Percentiles rank a stretch among this genome's conserved stretches.
Evolutionary conservation across 306 rosid genomes (phyloP).

Genomic region (Cucurbita moschata): DNA sequence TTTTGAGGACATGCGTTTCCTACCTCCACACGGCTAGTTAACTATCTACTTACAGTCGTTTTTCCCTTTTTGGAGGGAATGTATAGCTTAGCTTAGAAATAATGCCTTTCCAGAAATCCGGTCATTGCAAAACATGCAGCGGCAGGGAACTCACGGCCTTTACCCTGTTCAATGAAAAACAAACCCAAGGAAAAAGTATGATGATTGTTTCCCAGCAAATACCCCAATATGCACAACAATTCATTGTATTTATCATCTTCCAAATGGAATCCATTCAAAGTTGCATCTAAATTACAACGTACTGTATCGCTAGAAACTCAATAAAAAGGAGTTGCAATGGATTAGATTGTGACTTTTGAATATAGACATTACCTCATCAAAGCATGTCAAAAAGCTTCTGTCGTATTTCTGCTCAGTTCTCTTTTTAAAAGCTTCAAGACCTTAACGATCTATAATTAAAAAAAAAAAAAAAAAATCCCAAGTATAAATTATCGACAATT

Average conservation of each 20-base stretch:
- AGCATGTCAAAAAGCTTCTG: constrained; percentile 21
- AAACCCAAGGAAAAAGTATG: not conserved
- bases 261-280: not conserved
- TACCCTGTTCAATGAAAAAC: not conserved
- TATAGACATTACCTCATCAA: constrained; percentile 24
- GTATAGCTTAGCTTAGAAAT: not conserved
- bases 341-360: not conserved
- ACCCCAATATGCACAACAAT: not conserved
- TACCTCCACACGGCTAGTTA: not conserved
- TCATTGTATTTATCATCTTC: not conserved
- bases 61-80: not conserved
- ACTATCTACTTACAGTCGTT: constrained; percentile 4
- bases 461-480: not conserved
- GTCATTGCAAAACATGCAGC: not conserved
- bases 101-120: not conserved
- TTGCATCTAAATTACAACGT: not conserved
- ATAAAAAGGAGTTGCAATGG: not conserved
- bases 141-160: not conserved
- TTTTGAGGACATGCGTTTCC: not conserved
- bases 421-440: constrained; percentile 67
- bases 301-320: not conserved
- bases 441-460: constrained; percentile 45
- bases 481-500: not conserved
- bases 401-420: constrained; percentile 38
- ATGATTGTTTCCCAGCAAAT: not conserved